Percentiles rank a stretch among this genome's conserved stretches.
Evolutionary conservation across 1,284 basidiomycete genomes (phyloP).

Genomic region (Tylopilus sp.): DNA sequence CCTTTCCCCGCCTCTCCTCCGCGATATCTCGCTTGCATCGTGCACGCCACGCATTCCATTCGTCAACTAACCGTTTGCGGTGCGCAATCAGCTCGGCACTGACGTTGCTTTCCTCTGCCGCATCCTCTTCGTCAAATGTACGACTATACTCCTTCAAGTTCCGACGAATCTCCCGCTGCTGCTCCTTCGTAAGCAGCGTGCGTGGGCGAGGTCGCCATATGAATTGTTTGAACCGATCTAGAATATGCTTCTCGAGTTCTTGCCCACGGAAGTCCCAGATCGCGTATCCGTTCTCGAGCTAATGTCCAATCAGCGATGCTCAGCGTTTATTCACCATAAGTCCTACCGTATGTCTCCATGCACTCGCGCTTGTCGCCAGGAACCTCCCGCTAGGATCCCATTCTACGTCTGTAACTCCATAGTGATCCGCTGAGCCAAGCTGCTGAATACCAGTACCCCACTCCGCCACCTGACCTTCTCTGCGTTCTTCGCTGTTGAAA

Average conservation of each 20-base stretch:
- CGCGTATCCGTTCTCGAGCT: constrained; percentile 96
- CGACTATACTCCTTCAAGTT: constrained; percentile 93
- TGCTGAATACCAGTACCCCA: constrained; percentile 89
- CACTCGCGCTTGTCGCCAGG: constrained; percentile 90
- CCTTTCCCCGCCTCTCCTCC: constrained; percentile 45
- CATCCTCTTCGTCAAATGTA: constrained; percentile 95
- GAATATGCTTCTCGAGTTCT: constrained; percentile 84
- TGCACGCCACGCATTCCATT: constrained; percentile 96
- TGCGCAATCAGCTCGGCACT: constrained; percentile 92
- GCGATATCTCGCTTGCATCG: constrained; percentile 59
- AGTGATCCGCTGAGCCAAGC: constrained; percentile 91
- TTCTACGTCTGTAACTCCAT: constrained; percentile 96
- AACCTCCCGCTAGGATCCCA: constrained; percentile 99
- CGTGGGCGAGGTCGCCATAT: constrained; percentile 95
- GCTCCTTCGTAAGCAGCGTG: constrained; percentile 84
- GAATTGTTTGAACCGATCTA: constrained; percentile 98
- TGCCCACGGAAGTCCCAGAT: constrained; percentile 99
- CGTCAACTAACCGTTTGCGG: constrained; percentile 89
- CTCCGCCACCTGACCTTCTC: constrained; percentile 63
- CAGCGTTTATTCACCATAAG: neutral
- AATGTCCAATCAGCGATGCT: constrained; percentile 10
- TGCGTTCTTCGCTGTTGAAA: constrained; percentile 78
- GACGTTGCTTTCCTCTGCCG: constrained; percentile 91
- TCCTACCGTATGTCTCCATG: constrained; percentile 89
- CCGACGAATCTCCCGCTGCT: constrained; percentile 85